Percentiles rank a stretch among this genome's conserved stretches.
Evolutionary conservation across 1,284 basidiomycete species (phyloP).

Genomic region (Trichosporon sp.): DNA sequence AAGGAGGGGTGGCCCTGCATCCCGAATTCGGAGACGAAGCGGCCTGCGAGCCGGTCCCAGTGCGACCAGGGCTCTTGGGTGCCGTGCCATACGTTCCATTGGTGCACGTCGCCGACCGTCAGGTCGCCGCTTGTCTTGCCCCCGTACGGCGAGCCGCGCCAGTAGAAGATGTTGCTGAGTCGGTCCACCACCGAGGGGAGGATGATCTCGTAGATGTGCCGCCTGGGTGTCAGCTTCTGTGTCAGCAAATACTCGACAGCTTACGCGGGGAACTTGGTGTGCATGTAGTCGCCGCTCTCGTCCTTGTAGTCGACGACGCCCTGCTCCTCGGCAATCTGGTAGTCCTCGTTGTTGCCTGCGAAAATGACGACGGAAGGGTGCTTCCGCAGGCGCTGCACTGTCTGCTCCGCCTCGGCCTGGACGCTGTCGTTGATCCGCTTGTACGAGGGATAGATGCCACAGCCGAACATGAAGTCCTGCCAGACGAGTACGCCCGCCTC

Average conservation of each 20-base stretch:
- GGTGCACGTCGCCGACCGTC: slow-evolving; percentile 76
- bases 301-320: slow-evolving; percentile 75
- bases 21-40: slow-evolving; percentile 64
- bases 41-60: slow-evolving; percentile 75
- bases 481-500: slow-evolving; percentile 63
- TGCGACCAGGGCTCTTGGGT: slow-evolving; percentile 81
- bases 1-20: slow-evolving; percentile 67
- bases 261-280: slow-evolving; percentile 71
- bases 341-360: slow-evolving; percentile 80
- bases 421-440: slow-evolving; percentile 49
- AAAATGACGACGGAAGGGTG: slow-evolving; percentile 68
- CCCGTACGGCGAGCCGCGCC: slow-evolving; percentile 78
- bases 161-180: slow-evolving; percentile 66
- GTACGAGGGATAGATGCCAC: slow-evolving; percentile 57
- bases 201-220: slow-evolving; percentile 76
- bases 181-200: slow-evolving; percentile 66
- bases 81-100: slow-evolving; percentile 88
- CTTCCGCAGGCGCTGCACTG: slow-evolving; percentile 49
- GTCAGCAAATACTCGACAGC: slow-evolving; percentile 10
- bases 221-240: slow-evolving; percentile 37
- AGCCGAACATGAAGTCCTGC: slow-evolving; percentile 54
- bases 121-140: slow-evolving; percentile 68
- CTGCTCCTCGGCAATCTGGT: slow-evolving; percentile 65
- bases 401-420: slow-evolving; percentile 50
- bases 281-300: slow-evolving; percentile 69